phyloP scores from a whole-genome alignment of 805 yeast genomes.

The Candida ipomoeae region DNA sequence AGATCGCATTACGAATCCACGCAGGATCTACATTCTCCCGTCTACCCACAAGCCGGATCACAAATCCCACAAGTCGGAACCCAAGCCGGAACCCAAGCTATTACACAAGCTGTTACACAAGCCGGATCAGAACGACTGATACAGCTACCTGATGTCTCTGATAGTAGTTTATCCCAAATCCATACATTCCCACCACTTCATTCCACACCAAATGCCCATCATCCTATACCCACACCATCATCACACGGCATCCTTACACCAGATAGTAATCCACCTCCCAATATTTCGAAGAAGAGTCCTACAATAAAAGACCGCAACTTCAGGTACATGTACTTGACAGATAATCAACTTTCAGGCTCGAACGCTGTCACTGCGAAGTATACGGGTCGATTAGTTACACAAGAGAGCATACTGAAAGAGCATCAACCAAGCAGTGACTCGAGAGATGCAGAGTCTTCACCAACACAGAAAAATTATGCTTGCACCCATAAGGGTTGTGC shows the following conservation, averaged over 20 bases:
- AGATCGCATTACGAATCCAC: neutral
- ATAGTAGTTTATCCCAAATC: neutral
- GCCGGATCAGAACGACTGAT: neutral
- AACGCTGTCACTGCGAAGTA: neutral
- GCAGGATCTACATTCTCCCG: neutral
- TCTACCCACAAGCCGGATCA: neutral
- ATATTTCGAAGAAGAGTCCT: neutral
- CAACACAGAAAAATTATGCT: constrained; percentile 29
- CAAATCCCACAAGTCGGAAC: no score
- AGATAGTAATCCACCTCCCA: neutral
- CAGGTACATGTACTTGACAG: constrained; percentile 3
- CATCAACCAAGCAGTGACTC: neutral
- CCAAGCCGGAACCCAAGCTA: no score
- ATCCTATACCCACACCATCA: neutral
- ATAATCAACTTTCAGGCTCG: neutral
- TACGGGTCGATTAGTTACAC: neutral
- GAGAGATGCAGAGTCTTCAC: neutral
- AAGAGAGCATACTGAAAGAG: neutral
- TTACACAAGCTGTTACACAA: no score
- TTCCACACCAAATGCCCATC: neutral
- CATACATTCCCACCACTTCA: neutral
- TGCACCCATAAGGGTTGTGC: constrained; percentile 46
- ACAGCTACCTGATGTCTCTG: neutral
- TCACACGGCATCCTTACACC: neutral
- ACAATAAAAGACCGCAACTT: neutral